Percentiles rank a stretch among this genome's conserved stretches.
Evolutionary conservation across 768 basidiomycete species (phyloP).

Genomic region (Xerocomellus intermedius): DNA sequence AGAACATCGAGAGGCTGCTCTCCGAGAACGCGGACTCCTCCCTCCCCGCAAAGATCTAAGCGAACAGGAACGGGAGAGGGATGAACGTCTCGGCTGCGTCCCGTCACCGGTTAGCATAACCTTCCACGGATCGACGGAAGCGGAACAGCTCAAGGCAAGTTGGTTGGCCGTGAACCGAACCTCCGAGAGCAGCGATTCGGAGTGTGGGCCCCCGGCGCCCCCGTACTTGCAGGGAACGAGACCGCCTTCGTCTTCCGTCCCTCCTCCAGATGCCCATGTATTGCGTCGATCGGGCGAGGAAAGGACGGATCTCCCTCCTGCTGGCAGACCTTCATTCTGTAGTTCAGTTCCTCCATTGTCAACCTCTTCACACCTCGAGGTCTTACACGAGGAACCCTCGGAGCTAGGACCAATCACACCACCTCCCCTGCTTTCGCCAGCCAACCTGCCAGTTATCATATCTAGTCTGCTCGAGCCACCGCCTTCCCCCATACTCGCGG

Average conservation of each 20-base stretch:
- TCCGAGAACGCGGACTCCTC: slow-evolving; percentile 58
- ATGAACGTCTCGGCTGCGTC: slow-evolving; percentile 40
- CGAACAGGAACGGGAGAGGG: slow-evolving; percentile 41
- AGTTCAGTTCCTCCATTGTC: slow-evolving; percentile 27
- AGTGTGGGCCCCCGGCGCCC: neutral
- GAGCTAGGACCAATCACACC: slow-evolving; percentile 18
- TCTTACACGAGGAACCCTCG: slow-evolving; percentile 30
- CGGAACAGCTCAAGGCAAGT: slow-evolving; percentile 50
- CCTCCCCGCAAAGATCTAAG: slow-evolving; percentile 43
- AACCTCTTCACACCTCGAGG: slow-evolving; percentile 26
- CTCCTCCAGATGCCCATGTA: neutral
- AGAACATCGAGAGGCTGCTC: slow-evolving; percentile 45
- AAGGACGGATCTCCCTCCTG: slow-evolving; percentile 7
- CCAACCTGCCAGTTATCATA: slow-evolving; percentile 18
- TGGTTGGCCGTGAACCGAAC: slow-evolving; percentile 47
- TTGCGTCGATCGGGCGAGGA: slow-evolving; percentile 11
- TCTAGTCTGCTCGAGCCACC: slow-evolving; percentile 12
- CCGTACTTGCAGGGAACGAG: neutral
- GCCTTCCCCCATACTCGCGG: slow-evolving; percentile 7
- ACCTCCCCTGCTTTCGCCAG: neutral
- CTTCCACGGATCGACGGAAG: slow-evolving; percentile 38
- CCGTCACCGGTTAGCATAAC: slow-evolving; percentile 26
- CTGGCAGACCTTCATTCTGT: slow-evolving; percentile 22
- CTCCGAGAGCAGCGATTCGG: slow-evolving; percentile 28
- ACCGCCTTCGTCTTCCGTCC: slow-evolving; percentile 2